A percentile compares a stretch with the other conserved stretches of the same genome.
These are phyloP conservation scores for Stemphylium lycopersici DNA, from an alignment of 2,329 filamentous ascomycete genomes.

Conservation along the genomic window DNA sequence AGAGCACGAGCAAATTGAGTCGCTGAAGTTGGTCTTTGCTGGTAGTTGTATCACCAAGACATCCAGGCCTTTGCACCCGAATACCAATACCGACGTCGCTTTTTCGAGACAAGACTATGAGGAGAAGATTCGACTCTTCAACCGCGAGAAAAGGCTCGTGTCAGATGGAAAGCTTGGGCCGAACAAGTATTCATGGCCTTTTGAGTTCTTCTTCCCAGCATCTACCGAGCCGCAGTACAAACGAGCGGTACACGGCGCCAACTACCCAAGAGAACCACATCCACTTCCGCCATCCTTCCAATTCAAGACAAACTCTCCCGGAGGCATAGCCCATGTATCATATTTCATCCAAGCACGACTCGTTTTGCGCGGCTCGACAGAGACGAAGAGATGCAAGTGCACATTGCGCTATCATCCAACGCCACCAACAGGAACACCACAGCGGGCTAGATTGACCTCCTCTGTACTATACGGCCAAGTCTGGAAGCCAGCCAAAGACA, in stretches of 20 bases:
- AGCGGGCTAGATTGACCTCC: slow-evolving; percentile 27
- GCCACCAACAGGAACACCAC: slow-evolving; percentile 14
- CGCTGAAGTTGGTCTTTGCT: slow-evolving; percentile 38
- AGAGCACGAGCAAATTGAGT: slow-evolving; percentile 36
- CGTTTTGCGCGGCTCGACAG: slow-evolving; percentile 18
- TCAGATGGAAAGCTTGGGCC: slow-evolving; percentile 23
- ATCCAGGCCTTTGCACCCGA: slow-evolving; percentile 31
- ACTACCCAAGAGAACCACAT: slow-evolving; percentile 41
- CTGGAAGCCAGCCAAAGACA: slow-evolving; percentile 31
- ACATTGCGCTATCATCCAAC: slow-evolving; percentile 36
- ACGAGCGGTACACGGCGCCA: slow-evolving; percentile 33
- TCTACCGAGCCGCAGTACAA: slow-evolving; percentile 37
- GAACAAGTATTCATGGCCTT: slow-evolving; percentile 42
- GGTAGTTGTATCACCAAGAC: slow-evolving; percentile 44
- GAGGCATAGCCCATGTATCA: slow-evolving; percentile 38
- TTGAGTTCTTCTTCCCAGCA: slow-evolving; percentile 45
- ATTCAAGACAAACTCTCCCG: slow-evolving; percentile 30
- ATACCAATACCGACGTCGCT: slow-evolving; percentile 20
- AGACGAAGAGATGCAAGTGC: slow-evolving; percentile 27
- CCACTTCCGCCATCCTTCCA: slow-evolving; percentile 43
- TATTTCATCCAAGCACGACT: slow-evolving; percentile 42
- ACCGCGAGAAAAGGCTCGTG: slow-evolving; percentile 32
- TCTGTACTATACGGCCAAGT: slow-evolving; percentile 37
- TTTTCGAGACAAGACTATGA: slow-evolving; percentile 31
- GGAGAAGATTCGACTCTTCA: slow-evolving; percentile 40